A percentile compares a stretch with the other conserved stretches of the same genome.
Conservation (phyloP, 2,329 filamentous ascomycete species). For the Cadophora gregata region DNA sequence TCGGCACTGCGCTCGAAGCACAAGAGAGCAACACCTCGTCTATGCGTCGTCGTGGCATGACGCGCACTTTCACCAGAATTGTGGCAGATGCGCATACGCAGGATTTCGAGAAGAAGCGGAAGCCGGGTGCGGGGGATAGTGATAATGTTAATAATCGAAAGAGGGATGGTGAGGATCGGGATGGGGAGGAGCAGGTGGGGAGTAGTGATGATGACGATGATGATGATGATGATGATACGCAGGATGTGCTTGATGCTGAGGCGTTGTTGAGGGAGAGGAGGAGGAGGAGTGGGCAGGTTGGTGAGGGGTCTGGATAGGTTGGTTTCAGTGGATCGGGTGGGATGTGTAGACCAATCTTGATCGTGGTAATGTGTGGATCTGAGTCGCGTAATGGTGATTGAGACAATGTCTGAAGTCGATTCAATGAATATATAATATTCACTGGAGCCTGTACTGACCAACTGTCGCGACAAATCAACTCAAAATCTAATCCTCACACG, state of each 20-base stretch:
- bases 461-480: not conserved
- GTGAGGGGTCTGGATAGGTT: not conserved
- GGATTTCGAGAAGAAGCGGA: conserved; percentile 85
- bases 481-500: too few species aligned
- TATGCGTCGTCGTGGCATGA: conserved; percentile 27
- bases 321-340: not conserved
- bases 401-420: not conserved
- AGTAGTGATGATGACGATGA: conserved; percentile 35
- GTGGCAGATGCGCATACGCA: conserved; percentile 85
- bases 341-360: not conserved
- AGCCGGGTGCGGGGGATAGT: conserved; percentile 36
- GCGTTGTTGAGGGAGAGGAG: conserved; percentile 31
- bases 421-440: not conserved
- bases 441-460: not conserved
- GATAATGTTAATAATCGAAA: conserved; percentile 20
- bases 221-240: conserved; percentile 35
- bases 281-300: not conserved
- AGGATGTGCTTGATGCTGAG: conserved; percentile 37
- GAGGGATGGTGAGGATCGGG: conserved; percentile 26
- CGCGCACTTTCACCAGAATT: conserved; percentile 61
- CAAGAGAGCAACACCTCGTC: conserved; percentile 23
- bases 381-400: not conserved
- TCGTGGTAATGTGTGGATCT: not conserved
- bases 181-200: conserved; percentile 20
- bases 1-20: conserved; percentile 36